Base-by-base conservation (phyloP, 495 filamentous ascomycete species). In the Neurospora tetraspora region DNA sequence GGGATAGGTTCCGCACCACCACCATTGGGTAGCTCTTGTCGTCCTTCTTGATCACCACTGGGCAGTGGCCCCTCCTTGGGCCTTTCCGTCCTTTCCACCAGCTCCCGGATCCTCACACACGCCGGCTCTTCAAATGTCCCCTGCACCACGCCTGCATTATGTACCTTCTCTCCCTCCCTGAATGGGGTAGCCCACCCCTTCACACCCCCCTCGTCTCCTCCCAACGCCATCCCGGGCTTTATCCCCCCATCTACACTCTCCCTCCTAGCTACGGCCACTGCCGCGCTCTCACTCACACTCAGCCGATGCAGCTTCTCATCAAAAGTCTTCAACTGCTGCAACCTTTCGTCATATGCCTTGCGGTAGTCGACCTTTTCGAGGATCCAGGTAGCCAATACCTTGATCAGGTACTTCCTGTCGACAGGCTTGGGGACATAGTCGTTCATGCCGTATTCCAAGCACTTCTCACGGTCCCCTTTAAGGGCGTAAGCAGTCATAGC, bases 401-500 rank as follows among this genome's bases (percentile, higher is more conserved):
- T 81, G 69, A 83, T 61, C 10, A 85, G 75, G 8, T 76, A 71
- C 47, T 82, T 78, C 69, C 79, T 85, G 72, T 89, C 83, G 5
- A 91, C 81, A 0, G 89, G 89, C 73, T 91, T 91, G 14, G 86
- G 80, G 38, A 91, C 81, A 74, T 89, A 90, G 71, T 87, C 88
- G 74, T 88, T 84, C 88, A 91, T 90, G 5, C 89, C 89, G 40
- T 85, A 83, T 23, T 87, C 84, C 11, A 91, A 76, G 74, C 88
- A 90, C 9, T 76, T 81, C 69, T 89, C 88, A 36, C 81, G 83
- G 74, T 91, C 89, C 0, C 88, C 89, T 71, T 88, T 87, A 14
- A 90, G 79, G 0, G 89, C 89, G 74, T 90, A 89, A 0, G 88
- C 89, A 0, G 89, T 91, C 80, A 91, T 85, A 69, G 89, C 89